phyloP scores from a whole-genome alignment of 2,329 filamentous ascomycete species.

The Talaromyces sp. region DNA sequence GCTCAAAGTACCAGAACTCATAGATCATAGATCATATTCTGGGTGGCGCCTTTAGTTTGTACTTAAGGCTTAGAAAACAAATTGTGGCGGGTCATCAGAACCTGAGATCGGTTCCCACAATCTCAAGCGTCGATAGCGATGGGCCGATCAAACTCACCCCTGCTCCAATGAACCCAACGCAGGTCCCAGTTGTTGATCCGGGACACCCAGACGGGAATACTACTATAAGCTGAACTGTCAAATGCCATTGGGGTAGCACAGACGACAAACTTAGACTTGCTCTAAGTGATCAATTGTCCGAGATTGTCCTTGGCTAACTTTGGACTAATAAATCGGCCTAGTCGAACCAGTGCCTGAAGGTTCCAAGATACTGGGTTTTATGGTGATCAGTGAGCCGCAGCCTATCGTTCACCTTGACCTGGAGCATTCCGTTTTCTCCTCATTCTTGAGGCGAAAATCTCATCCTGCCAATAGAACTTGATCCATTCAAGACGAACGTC shows the following conservation, averaged over 20 bases:
- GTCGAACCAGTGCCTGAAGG: not conserved
- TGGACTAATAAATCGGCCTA: not conserved
- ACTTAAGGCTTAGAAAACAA: constrained; percentile 18
- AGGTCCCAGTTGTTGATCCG: constrained; percentile 21
- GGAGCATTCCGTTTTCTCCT: constrained; percentile 19
- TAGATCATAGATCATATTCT: constrained; percentile 20
- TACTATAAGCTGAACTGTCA: constrained; percentile 1
- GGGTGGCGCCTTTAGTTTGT: constrained; percentile 20
- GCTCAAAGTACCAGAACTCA: not conserved
- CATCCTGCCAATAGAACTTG: constrained; percentile 13
- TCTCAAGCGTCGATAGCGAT: constrained; percentile 20
- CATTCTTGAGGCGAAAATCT: constrained; percentile 18
- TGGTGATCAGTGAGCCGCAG: constrained; percentile 17
- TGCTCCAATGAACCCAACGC: constrained; percentile 20
- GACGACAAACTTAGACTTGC: constrained; percentile 11
- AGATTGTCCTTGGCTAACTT: constrained; percentile 16
- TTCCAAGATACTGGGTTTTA: constrained; percentile 15
- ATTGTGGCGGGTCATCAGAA: constrained; percentile 18
- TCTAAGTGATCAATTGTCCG: constrained; percentile 14
- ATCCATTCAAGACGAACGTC: constrained; percentile 13
- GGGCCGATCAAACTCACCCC: constrained; percentile 24
- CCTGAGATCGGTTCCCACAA: constrained; percentile 18
- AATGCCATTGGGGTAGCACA: constrained; percentile 15
- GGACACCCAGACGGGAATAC: constrained; percentile 5
- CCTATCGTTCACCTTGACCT: constrained; percentile 6